A percentile compares a stretch with the other conserved stretches of the same genome.
Evolutionary conservation across 176 grass and related monocot genomes (phyloP).

Genomic region (Eleusine indica): DNA sequence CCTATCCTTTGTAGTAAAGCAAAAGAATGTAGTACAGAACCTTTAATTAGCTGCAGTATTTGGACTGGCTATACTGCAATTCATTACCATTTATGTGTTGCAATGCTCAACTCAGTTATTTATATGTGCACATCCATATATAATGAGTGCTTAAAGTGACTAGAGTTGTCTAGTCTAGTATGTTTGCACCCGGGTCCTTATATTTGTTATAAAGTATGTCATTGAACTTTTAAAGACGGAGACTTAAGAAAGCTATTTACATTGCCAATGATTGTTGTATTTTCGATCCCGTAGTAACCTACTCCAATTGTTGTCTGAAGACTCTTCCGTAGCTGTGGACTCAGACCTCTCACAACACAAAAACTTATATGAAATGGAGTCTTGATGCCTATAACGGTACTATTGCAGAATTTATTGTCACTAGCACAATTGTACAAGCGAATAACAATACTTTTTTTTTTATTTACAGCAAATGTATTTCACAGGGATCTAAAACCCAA

Average conservation of each 20-base stretch:
- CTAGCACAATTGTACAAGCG: neutral
- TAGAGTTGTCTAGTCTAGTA: neutral
- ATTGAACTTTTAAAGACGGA: neutral
- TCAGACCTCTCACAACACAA: no score
- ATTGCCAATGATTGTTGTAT: neutral
- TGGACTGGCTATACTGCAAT: neutral
- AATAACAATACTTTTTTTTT: neutral
- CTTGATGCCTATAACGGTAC: neutral
- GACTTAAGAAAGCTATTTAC: neutral
- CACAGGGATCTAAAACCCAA: slow-evolving; percentile 82
- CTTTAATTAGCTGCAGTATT: neutral
- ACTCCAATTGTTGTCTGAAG: no score
- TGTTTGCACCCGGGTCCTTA: neutral
- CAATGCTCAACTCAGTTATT: neutral
- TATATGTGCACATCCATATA: neutral
- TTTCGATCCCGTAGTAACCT: neutral
- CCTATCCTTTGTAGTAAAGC: neutral
- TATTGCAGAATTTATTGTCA: neutral
- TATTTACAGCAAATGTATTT: slow-evolving; percentile 62
- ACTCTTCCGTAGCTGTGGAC: no score
- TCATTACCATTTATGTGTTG: neutral
- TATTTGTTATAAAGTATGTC: neutral
- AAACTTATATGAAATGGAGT: neutral
- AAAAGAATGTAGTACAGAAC: neutral
- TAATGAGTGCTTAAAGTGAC: neutral